Evolutionary conservation across 257 asterid species (phyloP).

Genomic region (Lantana camara): DNA sequence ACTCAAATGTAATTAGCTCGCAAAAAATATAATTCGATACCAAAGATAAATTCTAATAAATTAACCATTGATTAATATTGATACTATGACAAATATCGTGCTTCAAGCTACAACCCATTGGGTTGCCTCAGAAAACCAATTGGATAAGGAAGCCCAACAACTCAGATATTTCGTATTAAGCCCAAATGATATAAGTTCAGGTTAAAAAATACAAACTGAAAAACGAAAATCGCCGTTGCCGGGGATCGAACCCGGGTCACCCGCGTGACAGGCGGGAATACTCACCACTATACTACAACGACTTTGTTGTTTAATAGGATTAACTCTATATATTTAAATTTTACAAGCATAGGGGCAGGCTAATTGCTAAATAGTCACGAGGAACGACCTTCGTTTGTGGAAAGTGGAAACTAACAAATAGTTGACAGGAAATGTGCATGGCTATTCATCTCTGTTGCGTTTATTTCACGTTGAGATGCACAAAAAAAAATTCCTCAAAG

Average conservation of each 20-base stretch:
- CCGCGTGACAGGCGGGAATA: constrained; percentile 98
- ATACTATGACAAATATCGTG: too few relatives aligned
- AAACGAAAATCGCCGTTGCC: constrained; percentile 62
- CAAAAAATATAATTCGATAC: too few relatives aligned
- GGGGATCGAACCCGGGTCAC: constrained; percentile 99
- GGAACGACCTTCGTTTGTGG: neutral
- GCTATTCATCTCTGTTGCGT: neutral
- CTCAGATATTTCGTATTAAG: too few relatives aligned
- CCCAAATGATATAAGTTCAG: too few relatives aligned
- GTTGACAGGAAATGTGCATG: neutral
- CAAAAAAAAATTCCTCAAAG: neutral
- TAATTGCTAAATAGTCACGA: neutral
- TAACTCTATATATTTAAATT: too few relatives aligned
- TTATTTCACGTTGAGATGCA: constrained; percentile 7
- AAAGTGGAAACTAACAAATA: neutral
- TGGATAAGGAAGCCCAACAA: too few relatives aligned
- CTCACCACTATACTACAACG: constrained; percentile 98
- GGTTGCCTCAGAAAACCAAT: too few relatives aligned
- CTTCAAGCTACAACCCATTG: too few relatives aligned
- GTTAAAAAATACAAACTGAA: neutral
- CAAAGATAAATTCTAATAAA: too few relatives aligned
- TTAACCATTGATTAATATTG: too few relatives aligned
- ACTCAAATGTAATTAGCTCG: too few relatives aligned
- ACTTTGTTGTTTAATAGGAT: neutral
- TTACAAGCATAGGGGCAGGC: too few relatives aligned